These are phyloP conservation scores for Populus hybrid DNA, from an alignment of 441 rosid genomes.

Conservation along the genomic window DNA sequence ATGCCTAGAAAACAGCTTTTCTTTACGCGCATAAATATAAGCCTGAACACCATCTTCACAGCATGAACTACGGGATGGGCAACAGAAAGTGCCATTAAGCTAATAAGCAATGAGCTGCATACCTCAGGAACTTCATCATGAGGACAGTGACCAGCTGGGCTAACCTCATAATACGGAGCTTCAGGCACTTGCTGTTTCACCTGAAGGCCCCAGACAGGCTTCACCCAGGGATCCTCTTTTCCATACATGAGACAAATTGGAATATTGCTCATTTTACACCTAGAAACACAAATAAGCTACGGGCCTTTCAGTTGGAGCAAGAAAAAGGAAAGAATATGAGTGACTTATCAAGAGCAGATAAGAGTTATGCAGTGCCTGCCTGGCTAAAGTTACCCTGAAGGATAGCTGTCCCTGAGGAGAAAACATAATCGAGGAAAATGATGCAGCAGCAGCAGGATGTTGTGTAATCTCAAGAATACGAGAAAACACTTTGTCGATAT, in stretches of 20 bases:
- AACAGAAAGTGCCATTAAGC: no score
- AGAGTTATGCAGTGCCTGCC: slow-evolving; percentile 29
- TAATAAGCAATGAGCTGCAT: slow-evolving; percentile 14
- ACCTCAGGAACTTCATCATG: slow-evolving; percentile 99
- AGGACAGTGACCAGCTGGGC: slow-evolving; percentile 99
- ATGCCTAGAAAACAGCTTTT: no score
- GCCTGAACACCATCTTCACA: no score
- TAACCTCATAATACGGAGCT: slow-evolving; percentile 89
- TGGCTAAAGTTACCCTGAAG: slow-evolving; percentile 60
- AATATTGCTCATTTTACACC: slow-evolving; percentile 56
- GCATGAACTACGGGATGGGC: no score
- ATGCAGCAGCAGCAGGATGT: slow-evolving; percentile 96
- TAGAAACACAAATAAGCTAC: slow-evolving; percentile 24
- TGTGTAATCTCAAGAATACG: slow-evolving; percentile 69
- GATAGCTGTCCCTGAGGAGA: slow-evolving; percentile 83
- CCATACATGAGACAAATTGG: slow-evolving; percentile 85
- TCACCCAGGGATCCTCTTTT: slow-evolving; percentile 97
- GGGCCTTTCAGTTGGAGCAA: slow-evolving; percentile 8
- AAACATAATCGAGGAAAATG: slow-evolving; percentile 90
- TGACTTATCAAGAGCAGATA: background rate
- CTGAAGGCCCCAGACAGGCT: slow-evolving; percentile 77
- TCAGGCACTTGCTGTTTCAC: slow-evolving; percentile 72
- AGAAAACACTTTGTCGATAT: slow-evolving; percentile 74
- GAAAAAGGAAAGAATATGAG: background rate
- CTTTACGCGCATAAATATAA: no score